phyloP scores from a whole-genome alignment of 768 basidiomycete species.

The Rhizopogon vesiculosus region DNA sequence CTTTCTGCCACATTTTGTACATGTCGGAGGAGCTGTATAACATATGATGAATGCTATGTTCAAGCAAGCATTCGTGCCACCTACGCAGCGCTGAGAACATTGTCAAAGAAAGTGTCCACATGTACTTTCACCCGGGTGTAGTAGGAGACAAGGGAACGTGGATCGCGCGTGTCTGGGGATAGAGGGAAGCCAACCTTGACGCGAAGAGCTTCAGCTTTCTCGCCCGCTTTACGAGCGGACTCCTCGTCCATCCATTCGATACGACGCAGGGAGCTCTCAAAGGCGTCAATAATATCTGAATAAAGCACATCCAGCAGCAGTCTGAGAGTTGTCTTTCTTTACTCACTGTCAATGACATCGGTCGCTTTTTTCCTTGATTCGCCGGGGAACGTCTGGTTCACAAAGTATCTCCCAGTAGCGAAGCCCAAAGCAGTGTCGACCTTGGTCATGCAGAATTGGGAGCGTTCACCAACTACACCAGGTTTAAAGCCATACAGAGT shows the following conservation, averaged over 20 bases:
- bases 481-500: slow-evolving; percentile 79
- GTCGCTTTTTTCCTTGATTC: slow-evolving; percentile 78
- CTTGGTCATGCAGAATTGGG: slow-evolving; percentile 73
- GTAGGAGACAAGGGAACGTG: slow-evolving; percentile 66
- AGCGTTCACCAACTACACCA: slow-evolving; percentile 78
- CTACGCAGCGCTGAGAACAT: slow-evolving; percentile 64
- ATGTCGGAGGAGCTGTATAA: slow-evolving; percentile 48
- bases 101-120: slow-evolving; percentile 75
- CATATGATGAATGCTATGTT: slow-evolving; percentile 7
- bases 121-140: slow-evolving; percentile 68
- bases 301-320: slow-evolving; percentile 14
- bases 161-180: slow-evolving; percentile 74
- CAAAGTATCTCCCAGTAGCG: slow-evolving; percentile 85
- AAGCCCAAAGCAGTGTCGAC: slow-evolving; percentile 82
- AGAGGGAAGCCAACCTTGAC: slow-evolving; percentile 93
- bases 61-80: neutral
- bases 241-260: slow-evolving; percentile 91
- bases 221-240: slow-evolving; percentile 75
- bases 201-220: slow-evolving; percentile 59
- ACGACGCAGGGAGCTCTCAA: slow-evolving; percentile 67
- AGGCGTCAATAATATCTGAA: slow-evolving; percentile 73
- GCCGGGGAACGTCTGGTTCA: slow-evolving; percentile 75
- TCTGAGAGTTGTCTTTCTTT: neutral
- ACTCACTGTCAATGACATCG: slow-evolving; percentile 71
- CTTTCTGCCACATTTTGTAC: slow-evolving; percentile 65